A percentile compares a stretch with the other conserved stretches of the same genome.
Conservation (phyloP, 345 rosid genomes). For the Jatropha curcas region DNA sequence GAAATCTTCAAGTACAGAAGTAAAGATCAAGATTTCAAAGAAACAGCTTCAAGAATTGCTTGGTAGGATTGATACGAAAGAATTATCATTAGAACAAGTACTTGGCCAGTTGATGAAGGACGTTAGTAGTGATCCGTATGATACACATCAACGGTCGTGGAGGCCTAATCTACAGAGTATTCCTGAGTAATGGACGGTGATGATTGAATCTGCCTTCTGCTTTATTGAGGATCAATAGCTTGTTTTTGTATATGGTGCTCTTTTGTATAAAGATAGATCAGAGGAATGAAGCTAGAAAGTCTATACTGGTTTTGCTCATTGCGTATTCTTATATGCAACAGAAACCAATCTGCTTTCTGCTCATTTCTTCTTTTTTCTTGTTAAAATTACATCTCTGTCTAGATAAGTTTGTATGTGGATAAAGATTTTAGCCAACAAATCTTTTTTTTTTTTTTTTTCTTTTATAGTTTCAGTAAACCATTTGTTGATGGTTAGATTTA, state of each 20-base stretch:
- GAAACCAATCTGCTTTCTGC: not conserved
- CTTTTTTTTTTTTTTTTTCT: no score
- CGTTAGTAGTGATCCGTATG: not conserved
- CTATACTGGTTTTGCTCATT: not conserved
- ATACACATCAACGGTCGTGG: conserved; percentile 48
- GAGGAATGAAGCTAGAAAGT: not conserved
- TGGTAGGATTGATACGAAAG: conserved; percentile 40
- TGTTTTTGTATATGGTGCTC: not conserved
- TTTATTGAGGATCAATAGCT: not conserved
- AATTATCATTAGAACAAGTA: conserved; percentile 45
- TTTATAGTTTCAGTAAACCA: no score
- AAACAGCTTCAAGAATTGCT: conserved; percentile 55
- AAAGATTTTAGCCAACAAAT: no score
- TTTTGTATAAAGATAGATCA: not conserved
- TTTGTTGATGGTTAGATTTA: no score
- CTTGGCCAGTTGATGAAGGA: conserved; percentile 35
- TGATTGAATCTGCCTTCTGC: no score
- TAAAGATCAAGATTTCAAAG: conserved; percentile 60
- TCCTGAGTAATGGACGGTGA: no score
- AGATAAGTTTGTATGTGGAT: no score
- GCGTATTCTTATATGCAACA: not conserved
- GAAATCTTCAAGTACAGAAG: conserved; percentile 18
- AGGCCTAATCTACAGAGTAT: conserved; percentile 64
- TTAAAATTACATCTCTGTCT: no score
- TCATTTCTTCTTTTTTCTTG: no score